Conservation (phyloP, 176 grass and related monocot species). For the Oryza coarctata region DNA sequence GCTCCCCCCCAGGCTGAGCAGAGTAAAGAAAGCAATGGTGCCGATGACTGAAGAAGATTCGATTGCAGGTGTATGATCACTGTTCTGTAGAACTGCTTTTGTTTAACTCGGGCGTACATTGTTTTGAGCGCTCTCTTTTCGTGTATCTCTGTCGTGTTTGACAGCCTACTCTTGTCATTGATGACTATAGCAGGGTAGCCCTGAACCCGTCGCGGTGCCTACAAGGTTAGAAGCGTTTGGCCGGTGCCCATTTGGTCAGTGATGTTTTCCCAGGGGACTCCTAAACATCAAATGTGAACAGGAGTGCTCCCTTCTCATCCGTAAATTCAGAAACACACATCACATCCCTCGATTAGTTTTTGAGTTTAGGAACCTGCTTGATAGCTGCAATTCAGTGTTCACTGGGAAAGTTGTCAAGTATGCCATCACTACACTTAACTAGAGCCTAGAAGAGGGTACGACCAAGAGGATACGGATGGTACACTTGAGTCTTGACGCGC, state of each 20-base stretch:
- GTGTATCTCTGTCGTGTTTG: background rate
- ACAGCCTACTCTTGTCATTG: background rate
- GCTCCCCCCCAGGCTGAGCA: background rate
- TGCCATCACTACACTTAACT: background rate
- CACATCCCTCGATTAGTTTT: background rate
- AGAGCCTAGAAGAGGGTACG: background rate
- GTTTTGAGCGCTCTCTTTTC: background rate
- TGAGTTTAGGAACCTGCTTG: background rate
- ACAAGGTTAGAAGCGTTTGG: background rate
- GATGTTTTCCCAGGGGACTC: background rate
- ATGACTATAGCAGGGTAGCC: background rate
- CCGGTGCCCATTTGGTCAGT: no score
- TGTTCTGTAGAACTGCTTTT: conserved; percentile 8
- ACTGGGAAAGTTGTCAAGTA: background rate
- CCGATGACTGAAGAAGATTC: conserved; percentile 6
- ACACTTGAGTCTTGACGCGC: background rate
- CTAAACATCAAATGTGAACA: background rate
- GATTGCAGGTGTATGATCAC: background rate
- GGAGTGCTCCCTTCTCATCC: background rate
- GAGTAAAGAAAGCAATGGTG: conserved; percentile 18
- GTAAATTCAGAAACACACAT: background rate
- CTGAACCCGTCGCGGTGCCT: background rate
- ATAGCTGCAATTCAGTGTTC: background rate
- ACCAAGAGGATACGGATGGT: background rate
- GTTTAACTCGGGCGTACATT: background rate